Conservation (phyloP, 1,284 basidiomycete genomes). For the Pseudozyma tsukubaensis region DNA sequence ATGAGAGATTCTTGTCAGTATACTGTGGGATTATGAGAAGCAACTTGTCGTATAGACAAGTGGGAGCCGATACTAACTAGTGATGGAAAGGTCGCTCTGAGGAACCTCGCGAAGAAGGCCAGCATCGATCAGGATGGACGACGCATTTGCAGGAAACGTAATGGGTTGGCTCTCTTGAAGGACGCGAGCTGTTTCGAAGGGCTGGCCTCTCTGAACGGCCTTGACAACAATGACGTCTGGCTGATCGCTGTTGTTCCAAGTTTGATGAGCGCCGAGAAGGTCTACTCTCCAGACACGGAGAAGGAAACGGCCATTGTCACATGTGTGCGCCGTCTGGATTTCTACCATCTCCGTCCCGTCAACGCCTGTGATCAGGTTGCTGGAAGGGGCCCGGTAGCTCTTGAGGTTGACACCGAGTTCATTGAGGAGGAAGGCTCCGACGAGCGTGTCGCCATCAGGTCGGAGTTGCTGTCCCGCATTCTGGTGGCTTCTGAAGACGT, state of each 20-base stretch:
- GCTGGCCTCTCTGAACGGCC: not conserved
- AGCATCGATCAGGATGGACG: slow-evolving; percentile 16
- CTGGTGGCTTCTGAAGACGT: slow-evolving; percentile 10
- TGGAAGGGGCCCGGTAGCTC: not conserved
- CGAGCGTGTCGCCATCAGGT: not conserved
- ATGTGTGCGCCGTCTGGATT: slow-evolving; percentile 2
- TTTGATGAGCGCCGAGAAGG: not conserved
- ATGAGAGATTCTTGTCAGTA: no score
- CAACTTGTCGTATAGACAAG: no score
- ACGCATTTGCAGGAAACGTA: not conserved
- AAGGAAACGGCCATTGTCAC: slow-evolving; percentile 1
- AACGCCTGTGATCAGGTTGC: not conserved
- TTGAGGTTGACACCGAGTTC: slow-evolving; percentile 3
- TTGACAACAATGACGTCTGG: slow-evolving; percentile 3
- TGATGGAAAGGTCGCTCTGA: slow-evolving; percentile 8
- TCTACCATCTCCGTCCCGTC: slow-evolving; percentile 3
- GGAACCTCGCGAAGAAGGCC: slow-evolving; percentile 6
- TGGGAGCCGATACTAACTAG: no score
- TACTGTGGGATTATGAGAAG: no score
- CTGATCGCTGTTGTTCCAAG: not conserved
- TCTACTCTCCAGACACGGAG: slow-evolving; percentile 12
- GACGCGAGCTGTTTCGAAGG: not conserved
- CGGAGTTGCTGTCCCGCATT: slow-evolving; percentile 6
- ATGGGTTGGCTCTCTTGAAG: slow-evolving; percentile 2
- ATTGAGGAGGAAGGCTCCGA: slow-evolving; percentile 21